These are phyloP conservation scores for Xerocomellus intermedius DNA, from an alignment of 768 basidiomycete genomes.

Conservation along the genomic window DNA sequence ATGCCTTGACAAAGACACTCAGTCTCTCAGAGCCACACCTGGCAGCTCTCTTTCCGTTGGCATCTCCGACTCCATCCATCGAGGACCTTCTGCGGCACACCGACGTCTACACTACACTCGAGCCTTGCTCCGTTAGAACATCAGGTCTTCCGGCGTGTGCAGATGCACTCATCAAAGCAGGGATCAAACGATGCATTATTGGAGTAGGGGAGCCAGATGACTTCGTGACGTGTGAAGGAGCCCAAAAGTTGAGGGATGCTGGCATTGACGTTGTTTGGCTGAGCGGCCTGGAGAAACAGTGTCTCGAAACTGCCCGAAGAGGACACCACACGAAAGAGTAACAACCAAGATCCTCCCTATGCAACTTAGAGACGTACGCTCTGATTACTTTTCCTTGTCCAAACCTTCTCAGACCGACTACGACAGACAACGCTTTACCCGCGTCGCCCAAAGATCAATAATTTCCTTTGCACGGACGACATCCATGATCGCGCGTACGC, in stretches of 20 bases:
- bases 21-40: slow-evolving; percentile 46
- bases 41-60: slow-evolving; percentile 40
- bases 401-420: neutral
- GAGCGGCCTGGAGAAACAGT: slow-evolving; percentile 71
- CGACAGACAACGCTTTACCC: slow-evolving; percentile 15
- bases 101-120: slow-evolving; percentile 93
- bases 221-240: slow-evolving; percentile 93
- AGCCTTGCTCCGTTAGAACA: slow-evolving; percentile 89
- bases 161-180: slow-evolving; percentile 72
- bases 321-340: slow-evolving; percentile 34
- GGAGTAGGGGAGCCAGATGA: slow-evolving; percentile 91
- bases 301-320: slow-evolving; percentile 75
- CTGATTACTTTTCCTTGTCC: neutral
- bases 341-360: neutral
- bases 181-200: slow-evolving; percentile 75
- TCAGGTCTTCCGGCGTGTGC: slow-evolving; percentile 87
- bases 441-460: slow-evolving; percentile 20
- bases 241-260: slow-evolving; percentile 62
- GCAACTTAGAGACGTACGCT: slow-evolving; percentile 3
- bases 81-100: slow-evolving; percentile 52
- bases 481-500: slow-evolving; percentile 16
- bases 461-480: slow-evolving; percentile 12
- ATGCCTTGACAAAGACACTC: slow-evolving; percentile 75
- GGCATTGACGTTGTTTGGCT: slow-evolving; percentile 79
- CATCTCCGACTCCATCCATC: slow-evolving; percentile 29